Base-by-base conservation (phyloP, 495 filamentous ascomycete species). In the Articulospora tetracladia region DNA sequence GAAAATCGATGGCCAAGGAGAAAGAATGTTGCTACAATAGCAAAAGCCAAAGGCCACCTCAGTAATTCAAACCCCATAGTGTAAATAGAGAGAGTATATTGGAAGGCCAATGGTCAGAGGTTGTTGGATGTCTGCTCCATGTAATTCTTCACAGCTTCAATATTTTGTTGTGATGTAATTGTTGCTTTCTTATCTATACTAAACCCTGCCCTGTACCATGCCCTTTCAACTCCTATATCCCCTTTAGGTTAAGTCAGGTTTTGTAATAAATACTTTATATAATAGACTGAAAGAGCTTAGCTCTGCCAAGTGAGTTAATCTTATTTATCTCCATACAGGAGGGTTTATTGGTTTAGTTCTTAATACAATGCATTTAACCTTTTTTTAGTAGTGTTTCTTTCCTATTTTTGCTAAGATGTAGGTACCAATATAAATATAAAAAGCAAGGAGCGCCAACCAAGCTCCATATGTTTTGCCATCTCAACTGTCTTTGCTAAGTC, bases 41-140 rank as follows among this genome's bases (percentile, higher is more conserved):
- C 24, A 47, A 57, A 57, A 19, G 41, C n/a, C 36, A 28, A 39
- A 48, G 25, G 15, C 55, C 55, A 57, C 23, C 36, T 32, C 30
- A 57, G 20, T n/a, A 57, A 47, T 2, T 27, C 25, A 48, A 39
- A 57, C 6, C 48, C 55, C 55, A 57, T 57, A 32, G 27, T 57
- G 36, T 11, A 44, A 44, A 19, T 44, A 44, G 15, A 44, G 39
- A 44, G 39, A 44, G 39, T 44, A 44, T 44, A 11, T 44, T 44
- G 15, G 39, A 44, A 44, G 39, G 39, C 39, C 39, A 47, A 56
- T 41, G 20, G 36, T 28, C 24, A 27, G 19, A 48, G 39, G 22
- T 58, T 10, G 24, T 44, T 44, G 39, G n/a, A 44, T 17, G 39
- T 15, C 15, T 44, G n/a, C 39, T 44, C 39, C 3, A 44, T 44